Evolutionary conservation across 345 rosid genomes (phyloP), one percentile per base, ranked within the genome.

Genomic region (Bretschneidera sinensis): DNA sequence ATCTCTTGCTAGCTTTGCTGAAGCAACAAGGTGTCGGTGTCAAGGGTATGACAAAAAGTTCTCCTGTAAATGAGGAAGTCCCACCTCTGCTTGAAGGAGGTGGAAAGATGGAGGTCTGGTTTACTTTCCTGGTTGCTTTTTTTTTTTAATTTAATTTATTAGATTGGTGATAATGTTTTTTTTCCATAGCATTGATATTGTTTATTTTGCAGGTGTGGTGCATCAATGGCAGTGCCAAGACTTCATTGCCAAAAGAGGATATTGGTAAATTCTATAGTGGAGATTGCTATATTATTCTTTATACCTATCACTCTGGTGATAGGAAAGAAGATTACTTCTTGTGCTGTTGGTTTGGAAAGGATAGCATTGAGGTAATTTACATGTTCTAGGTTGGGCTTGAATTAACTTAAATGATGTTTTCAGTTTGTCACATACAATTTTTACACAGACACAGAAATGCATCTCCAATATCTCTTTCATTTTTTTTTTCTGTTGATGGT

Each of bases 11-110:
- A 95, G 97, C 99, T 53, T 75, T 91, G 71, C 77, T 95, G 71
- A 95, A 95, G 87, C 97, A 94, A 73, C 97, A 90, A 84, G 96
- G 97, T 69, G 77, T 76, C 59, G 97, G 90, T 76, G 71, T 86
- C 62, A 94, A 94, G 85, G 99, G 96, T 48, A 55, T 74, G 73
- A 48, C 73, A 57, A 92, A 89, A 84, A 79, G 71, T 71, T 57
- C 81, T 70, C 86, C 95, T 48, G 84, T 82, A 39, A 88, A 72
- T 67, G 99, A 90, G 79, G 97, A 90, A 77, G 85, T 87, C 65
- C 96, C 97, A 54, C 95, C 96, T 65, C 76, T 94, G 79, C 96
- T 94, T 61, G 97, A 94, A 80, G 89, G 83, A 71, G 89, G 89
- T 70, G 99, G 99, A 71, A 95, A 85, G 81, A 67, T 88, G 85